A percentile compares a stretch with the other conserved stretches of the same genome.
Conservation (phyloP, 768 basidiomycete genomes). For the Clitopilus passeckerianus region DNA sequence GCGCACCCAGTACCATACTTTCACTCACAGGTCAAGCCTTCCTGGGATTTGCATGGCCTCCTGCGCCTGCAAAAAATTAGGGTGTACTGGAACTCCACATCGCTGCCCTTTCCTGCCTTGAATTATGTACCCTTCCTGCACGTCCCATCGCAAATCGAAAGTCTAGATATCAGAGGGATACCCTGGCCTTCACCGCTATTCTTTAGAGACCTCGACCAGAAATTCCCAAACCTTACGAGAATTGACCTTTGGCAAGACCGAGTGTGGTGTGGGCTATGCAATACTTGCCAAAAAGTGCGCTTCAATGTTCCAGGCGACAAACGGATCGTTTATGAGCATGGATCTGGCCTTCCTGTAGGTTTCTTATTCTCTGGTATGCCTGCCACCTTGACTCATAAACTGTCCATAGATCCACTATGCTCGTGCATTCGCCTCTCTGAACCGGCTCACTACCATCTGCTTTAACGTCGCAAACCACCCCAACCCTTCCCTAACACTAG, state of each 20-base stretch:
- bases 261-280: slow-evolving; percentile 31
- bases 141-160: slow-evolving; percentile 15
- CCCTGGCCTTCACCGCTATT: slow-evolving; percentile 25
- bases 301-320: slow-evolving; percentile 19
- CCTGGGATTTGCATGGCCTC: slow-evolving; percentile 22
- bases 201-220: slow-evolving; percentile 14
- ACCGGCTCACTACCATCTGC: slow-evolving; percentile 21
- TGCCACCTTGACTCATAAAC: background rate
- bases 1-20: slow-evolving; percentile 11
- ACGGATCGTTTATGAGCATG: slow-evolving; percentile 23
- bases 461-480: slow-evolving; percentile 22
- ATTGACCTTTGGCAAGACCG: slow-evolving; percentile 19
- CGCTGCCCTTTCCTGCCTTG: slow-evolving; percentile 8
- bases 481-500: slow-evolving; percentile 4
- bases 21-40: slow-evolving; percentile 3
- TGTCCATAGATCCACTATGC: slow-evolving; percentile 26
- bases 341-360: slow-evolving; percentile 29
- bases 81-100: slow-evolving; percentile 21
- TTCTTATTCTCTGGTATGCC: background rate
- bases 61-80: slow-evolving; percentile 16
- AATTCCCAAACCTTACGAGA: slow-evolving; percentile 17
- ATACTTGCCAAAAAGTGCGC: slow-evolving; percentile 21
- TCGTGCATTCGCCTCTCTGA: slow-evolving; percentile 16
- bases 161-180: slow-evolving; percentile 25
- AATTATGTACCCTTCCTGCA: slow-evolving; percentile 19